Conservation (phyloP, 2,329 filamentous ascomycete genomes). For the Aspergillus terreus region DNA sequence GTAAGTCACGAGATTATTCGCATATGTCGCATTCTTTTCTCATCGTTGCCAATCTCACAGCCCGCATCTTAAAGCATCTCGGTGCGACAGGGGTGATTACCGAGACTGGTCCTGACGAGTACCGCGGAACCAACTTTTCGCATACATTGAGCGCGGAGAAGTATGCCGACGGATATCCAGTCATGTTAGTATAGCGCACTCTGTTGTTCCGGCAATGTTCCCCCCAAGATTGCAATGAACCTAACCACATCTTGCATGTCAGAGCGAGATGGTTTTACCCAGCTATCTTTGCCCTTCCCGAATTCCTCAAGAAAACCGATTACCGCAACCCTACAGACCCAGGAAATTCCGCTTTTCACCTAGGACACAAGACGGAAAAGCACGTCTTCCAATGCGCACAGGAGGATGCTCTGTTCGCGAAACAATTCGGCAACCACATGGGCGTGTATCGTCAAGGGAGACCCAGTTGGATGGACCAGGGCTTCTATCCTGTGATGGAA, state of each 20-base stretch:
- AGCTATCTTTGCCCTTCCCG: slow-evolving; percentile 13
- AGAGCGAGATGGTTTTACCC: slow-evolving; percentile 3
- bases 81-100: slow-evolving; percentile 14
- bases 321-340: slow-evolving; percentile 22
- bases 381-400: slow-evolving; percentile 22
- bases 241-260: not conserved
- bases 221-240: not conserved
- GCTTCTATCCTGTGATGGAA: slow-evolving; percentile 24
- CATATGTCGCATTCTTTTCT: not conserved
- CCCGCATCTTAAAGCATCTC: slow-evolving; percentile 16
- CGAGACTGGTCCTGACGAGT: slow-evolving; percentile 14
- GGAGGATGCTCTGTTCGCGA: slow-evolving; percentile 12
- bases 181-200: slow-evolving; percentile 9
- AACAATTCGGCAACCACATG: slow-evolving; percentile 22
- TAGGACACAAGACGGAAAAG: slow-evolving; percentile 19
- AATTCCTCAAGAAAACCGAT: slow-evolving; percentile 19
- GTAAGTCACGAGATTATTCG: not conserved
- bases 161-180: slow-evolving; percentile 15
- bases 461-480: slow-evolving; percentile 18
- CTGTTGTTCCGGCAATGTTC: not conserved
- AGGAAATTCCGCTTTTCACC: slow-evolving; percentile 22
- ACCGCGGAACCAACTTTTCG: slow-evolving; percentile 11
- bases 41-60: slow-evolving; percentile 1
- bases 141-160: slow-evolving; percentile 2
- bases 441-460: slow-evolving; percentile 15